Evolutionary conservation across 306 rosid genomes (phyloP).

Genomic region (Lathyrus sativus): DNA sequence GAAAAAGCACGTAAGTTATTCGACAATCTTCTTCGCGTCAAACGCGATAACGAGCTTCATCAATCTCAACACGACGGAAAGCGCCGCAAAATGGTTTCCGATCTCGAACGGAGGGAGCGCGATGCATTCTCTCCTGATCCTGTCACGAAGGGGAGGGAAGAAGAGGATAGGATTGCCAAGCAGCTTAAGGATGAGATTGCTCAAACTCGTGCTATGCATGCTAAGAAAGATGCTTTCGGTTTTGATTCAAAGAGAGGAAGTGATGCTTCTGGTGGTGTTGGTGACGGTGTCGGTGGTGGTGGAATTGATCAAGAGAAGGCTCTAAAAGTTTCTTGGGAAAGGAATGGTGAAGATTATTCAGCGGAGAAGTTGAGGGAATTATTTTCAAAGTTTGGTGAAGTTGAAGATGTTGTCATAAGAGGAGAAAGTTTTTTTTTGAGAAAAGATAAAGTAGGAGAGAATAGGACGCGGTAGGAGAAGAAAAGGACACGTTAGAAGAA

Average conservation of each 20-base stretch:
- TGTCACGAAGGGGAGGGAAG: constrained; percentile 52
- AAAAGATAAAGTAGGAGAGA: constrained; percentile 78
- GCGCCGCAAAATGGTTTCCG: too few relatives aligned
- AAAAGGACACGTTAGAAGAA: too few relatives aligned
- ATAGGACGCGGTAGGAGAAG: too few relatives aligned
- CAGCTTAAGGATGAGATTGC: constrained; percentile 78
- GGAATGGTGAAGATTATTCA: constrained; percentile 71
- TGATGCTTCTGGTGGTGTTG: constrained; percentile 5
- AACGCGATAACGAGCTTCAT: constrained; percentile 68
- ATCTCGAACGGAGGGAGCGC: constrained; percentile 80
- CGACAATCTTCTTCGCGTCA: constrained; percentile 71
- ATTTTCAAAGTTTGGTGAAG: constrained; percentile 74
- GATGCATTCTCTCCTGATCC: constrained; percentile 62
- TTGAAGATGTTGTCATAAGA: constrained; percentile 89
- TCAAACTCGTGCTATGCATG: constrained; percentile 69
- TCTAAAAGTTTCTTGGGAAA: constrained; percentile 93
- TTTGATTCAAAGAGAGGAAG: constrained; percentile 27
- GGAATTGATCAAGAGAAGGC: constrained; percentile 64
- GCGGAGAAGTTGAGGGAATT: constrained; percentile 70
- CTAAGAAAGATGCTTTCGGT: constrained; percentile 45
- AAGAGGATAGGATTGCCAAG: constrained; percentile 73
- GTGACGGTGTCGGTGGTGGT: constrained; percentile 35
- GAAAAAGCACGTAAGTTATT: constrained; percentile 76
- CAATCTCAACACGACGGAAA: constrained; percentile 68
- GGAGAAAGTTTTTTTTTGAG: too few relatives aligned